Evolutionary conservation across 352 stramenopile genomes (phyloP).

Genomic region (Globisporangium nagaii): DNA sequence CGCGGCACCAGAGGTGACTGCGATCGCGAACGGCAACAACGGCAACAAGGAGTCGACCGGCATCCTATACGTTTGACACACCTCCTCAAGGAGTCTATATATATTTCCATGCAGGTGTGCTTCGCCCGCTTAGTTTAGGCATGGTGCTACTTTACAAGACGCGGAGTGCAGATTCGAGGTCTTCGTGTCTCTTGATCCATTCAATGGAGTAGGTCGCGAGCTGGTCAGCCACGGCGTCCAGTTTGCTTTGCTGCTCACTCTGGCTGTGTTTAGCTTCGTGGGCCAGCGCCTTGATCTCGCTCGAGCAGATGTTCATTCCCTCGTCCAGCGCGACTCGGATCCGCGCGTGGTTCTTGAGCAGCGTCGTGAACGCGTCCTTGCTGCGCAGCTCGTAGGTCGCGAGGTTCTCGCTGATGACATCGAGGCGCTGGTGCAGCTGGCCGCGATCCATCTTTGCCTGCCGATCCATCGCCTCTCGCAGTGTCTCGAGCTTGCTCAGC

Average conservation of each 20-base stretch:
- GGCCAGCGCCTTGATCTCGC: conserved; percentile 38
- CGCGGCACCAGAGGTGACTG: conserved; percentile 27
- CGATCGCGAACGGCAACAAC: conserved; percentile 11
- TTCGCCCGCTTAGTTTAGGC: too few species aligned
- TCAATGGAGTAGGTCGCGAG: conserved; percentile 26
- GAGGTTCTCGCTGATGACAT: conserved; percentile 35
- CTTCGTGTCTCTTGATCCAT: conserved; percentile 26
- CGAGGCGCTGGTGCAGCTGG: conserved; percentile 37
- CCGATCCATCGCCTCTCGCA: conserved; percentile 41
- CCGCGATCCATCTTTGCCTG: conserved; percentile 43
- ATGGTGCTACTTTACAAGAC: conserved; percentile 22
- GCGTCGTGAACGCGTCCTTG: conserved; percentile 31
- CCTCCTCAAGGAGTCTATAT: neutral
- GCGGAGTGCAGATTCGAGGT: conserved; percentile 30
- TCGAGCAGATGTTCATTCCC: conserved; percentile 50
- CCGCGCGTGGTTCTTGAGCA: conserved; percentile 47
- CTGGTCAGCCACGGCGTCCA: conserved; percentile 28
- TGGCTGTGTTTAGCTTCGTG: conserved; percentile 31
- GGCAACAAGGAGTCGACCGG: conserved; percentile 4
- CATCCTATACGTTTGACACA: conserved; percentile 35
- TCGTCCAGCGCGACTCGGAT: conserved; percentile 51
- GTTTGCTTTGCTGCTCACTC: conserved; percentile 28
- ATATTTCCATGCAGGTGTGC: neutral
- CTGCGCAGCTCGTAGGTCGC: conserved; percentile 31
- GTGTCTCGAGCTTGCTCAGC: conserved; percentile 27